A percentile compares a stretch with the other conserved stretches of the same genome.
Evolutionary conservation across 208 protist species (phyloP).

Genomic region (Plasmodiophora brassicae): DNA sequence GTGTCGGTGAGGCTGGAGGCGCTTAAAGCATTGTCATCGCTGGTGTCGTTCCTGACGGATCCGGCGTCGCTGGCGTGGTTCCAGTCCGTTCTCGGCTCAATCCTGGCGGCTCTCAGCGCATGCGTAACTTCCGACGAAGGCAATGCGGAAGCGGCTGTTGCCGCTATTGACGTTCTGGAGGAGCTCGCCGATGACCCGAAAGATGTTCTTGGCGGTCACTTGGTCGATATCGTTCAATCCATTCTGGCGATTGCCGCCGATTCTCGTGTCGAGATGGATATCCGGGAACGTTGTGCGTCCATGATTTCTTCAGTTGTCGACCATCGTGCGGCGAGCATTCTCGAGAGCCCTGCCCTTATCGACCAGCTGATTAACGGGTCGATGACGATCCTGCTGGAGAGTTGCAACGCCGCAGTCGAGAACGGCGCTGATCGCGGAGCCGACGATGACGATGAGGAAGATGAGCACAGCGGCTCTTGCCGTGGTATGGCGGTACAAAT

Average conservation of each 20-base stretch:
- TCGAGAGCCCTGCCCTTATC: constrained; percentile 1
- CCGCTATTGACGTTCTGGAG: neutral
- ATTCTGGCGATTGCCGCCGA: neutral
- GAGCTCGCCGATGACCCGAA: constrained; percentile 11
- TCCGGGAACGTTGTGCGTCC: neutral
- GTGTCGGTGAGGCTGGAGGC: neutral
- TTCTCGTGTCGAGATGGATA: neutral
- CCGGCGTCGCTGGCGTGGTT: neutral
- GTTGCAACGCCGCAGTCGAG: neutral
- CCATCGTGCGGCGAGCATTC: neutral
- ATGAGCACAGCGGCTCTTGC: neutral
- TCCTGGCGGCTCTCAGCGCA: neutral
- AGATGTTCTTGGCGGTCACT: neutral
- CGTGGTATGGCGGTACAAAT: neutral
- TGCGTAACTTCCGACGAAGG: neutral
- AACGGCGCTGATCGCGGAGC: neutral
- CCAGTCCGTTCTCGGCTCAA: neutral
- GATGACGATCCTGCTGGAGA: constrained; percentile 33
- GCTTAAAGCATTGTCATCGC: neutral
- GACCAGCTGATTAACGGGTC: constrained; percentile 9
- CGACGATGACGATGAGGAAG: constrained; percentile 10
- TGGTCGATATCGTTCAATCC: neutral
- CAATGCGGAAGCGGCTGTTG: neutral
- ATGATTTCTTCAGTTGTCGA: constrained; percentile 23
- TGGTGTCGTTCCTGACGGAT: neutral